These are phyloP conservation scores for Alternaria gansuensis DNA, from an alignment of 2,329 filamentous ascomycete genomes.

Conservation along the genomic window DNA sequence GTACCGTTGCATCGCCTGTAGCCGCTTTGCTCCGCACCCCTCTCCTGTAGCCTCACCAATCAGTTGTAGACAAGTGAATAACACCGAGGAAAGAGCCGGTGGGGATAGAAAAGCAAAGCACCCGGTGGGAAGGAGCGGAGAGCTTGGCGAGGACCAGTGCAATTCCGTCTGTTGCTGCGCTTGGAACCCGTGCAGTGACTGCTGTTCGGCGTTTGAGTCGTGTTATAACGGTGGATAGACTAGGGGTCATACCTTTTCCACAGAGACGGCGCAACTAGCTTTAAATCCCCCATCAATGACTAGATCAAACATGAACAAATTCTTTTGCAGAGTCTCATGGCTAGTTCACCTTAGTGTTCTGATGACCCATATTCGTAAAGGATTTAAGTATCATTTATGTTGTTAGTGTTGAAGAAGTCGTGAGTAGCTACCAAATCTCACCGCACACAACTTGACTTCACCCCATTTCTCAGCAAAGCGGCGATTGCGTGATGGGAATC, in stretches of 20 bases:
- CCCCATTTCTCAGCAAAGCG: too few species aligned
- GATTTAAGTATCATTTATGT: too few species aligned
- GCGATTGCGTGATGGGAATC: neutral
- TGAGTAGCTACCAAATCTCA: too few species aligned
- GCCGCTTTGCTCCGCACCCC: neutral
- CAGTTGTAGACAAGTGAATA: neutral
- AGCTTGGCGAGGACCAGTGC: neutral
- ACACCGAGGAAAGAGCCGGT: neutral
- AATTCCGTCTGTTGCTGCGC: neutral
- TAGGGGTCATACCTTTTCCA: too few species aligned
- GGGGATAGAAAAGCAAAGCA: neutral
- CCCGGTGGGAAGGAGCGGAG: neutral
- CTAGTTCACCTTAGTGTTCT: too few species aligned
- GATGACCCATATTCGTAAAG: too few species aligned
- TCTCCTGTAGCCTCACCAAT: neutral
- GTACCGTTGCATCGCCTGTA: neutral
- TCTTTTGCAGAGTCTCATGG: too few species aligned
- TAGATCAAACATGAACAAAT: too few species aligned
- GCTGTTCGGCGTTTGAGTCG: neutral
- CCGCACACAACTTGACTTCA: too few species aligned
- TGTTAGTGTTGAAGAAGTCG: too few species aligned
- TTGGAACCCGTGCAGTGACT: too few species aligned
- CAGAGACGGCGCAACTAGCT: neutral
- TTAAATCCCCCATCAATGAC: neutral
- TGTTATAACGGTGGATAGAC: too few species aligned